Evolutionary conservation across 192 early-diverging fungal species (phyloP), one percentile per base, ranked within the genome.

Genomic region (Dimargaris xerosporica): DNA sequence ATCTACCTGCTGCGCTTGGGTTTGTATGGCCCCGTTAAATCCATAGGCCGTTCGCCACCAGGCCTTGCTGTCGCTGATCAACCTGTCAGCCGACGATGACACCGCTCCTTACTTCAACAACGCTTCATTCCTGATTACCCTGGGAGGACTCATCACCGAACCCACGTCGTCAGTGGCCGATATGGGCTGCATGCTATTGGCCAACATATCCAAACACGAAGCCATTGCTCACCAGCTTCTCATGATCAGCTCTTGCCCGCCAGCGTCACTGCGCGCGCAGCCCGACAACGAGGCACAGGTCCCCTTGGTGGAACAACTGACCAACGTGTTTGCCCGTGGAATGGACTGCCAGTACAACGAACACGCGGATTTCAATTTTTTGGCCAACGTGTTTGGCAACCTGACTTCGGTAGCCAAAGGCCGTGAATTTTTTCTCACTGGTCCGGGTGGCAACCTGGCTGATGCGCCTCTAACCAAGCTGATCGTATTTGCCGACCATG

Each of bases 351-450:
- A 72, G 31, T 91, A 88, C 73, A 95, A 97, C 69, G 78, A 82
- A 50, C 64, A 82, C 44, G 91, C 92, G 30, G 78, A 81, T 28
- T 96, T 75, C 66, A 73, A 90, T 46, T 95, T 91, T 62, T 79
- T 98, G 65, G 87, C 87, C 29, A 90, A 88, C 44, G 93, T 96
- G 13, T 94, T 98, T 77, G 91, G 91, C 17, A 91, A 95, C 48
- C 66, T 95, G 30, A 82, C 91, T 4, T 76, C 70, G 44, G 77
- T 82, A 72, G 2, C 21, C 30, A 12, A 15, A n/a, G 39, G 56
- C 34, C 62, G 30, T 25, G 17, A 21, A 26, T 47, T 10, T 67
- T 59, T 42, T 0, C 28, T 67, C 1, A 19, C 28, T 4, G 66
- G 23, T 39, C 25, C 44, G 28, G 19, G 17, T n/a, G 44, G 4